A percentile compares a stretch with the other conserved stretches of the same genome.
phyloP scores from a whole-genome alignment of 2,329 filamentous ascomycete genomes.

The Aspergillus versicolor region DNA sequence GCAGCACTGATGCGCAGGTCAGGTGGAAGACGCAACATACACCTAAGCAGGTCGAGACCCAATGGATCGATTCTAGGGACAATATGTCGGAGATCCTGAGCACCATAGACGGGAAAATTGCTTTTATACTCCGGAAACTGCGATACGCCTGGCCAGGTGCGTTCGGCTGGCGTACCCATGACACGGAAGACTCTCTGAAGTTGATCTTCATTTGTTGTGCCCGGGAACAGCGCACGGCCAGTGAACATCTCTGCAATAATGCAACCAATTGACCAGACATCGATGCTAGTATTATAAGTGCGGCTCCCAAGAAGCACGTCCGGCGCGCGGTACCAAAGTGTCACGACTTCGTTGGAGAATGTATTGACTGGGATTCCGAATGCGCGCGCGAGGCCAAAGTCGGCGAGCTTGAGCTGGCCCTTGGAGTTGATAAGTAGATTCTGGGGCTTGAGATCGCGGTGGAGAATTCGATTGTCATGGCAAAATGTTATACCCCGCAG shows the following conservation, averaged over 20 bases:
- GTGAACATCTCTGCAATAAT: slow-evolving; percentile 99
- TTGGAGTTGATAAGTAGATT: slow-evolving; percentile 93
- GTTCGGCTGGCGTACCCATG: slow-evolving; percentile 93
- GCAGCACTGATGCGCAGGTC: slow-evolving; percentile 83
- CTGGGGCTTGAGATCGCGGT: slow-evolving; percentile 93
- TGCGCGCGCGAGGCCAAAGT: slow-evolving; percentile 89
- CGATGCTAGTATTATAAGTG: slow-evolving; percentile 97
- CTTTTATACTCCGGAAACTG: slow-evolving; percentile 92
- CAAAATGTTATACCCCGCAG: slow-evolving; percentile 94
- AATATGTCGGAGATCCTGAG: slow-evolving; percentile 79
- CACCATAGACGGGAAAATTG: slow-evolving; percentile 85
- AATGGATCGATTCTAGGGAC: slow-evolving; percentile 80
- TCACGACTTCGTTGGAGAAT: slow-evolving; percentile 97
- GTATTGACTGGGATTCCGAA: slow-evolving; percentile 98
- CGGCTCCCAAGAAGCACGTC: slow-evolving; percentile 87
- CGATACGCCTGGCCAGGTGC: slow-evolving; percentile 88
- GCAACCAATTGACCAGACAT: slow-evolving; percentile 96
- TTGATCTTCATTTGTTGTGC: slow-evolving; percentile 94
- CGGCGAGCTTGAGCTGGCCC: slow-evolving; percentile 84
- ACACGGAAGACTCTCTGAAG: slow-evolving; percentile 91
- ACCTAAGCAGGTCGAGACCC: slow-evolving; percentile 78
- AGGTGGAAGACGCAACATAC: slow-evolving; percentile 85
- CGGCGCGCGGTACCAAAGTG: slow-evolving; percentile 91
- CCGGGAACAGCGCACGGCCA: slow-evolving; percentile 85
- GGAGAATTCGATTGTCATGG: slow-evolving; percentile 91